Evolutionary conservation across 176 grass and related monocot species (phyloP).

Genomic region (Hsuehochloa calcarea): DNA sequence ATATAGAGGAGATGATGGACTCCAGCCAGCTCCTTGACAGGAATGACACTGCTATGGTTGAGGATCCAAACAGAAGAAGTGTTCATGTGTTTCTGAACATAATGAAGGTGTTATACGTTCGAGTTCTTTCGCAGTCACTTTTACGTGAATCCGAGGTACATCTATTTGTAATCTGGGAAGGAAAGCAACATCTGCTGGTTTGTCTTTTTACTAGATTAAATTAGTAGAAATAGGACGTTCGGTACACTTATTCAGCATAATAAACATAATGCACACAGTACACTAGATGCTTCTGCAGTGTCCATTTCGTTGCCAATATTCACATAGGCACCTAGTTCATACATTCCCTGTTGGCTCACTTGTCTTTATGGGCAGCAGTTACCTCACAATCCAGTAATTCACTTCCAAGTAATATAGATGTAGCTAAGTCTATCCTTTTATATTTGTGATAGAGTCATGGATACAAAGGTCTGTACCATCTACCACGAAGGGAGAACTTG

Average conservation of each 20-base stretch:
- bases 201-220: constrained; percentile 7
- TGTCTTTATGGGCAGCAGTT: not conserved
- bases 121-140: constrained; percentile 56
- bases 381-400: not conserved
- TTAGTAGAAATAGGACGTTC: constrained; percentile 8
- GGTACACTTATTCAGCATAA: not conserved
- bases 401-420: not conserved
- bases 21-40: constrained; percentile 20
- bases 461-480: not conserved
- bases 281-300: not conserved
- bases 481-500: not conserved
- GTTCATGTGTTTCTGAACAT: constrained; percentile 45
- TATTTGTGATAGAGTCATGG: not conserved
- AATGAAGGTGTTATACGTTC: constrained; percentile 59
- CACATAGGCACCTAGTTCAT: constrained; percentile 1
- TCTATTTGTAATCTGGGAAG: constrained; percentile 20
- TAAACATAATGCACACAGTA: not conserved
- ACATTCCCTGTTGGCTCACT: not conserved
- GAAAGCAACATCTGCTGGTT: constrained; percentile 4
- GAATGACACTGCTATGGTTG: not conserved
- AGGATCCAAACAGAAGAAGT: constrained; percentile 29
- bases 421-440: not conserved
- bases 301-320: constrained; percentile 20
- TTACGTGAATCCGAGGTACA: constrained; percentile 80
- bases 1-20: constrained; percentile 39